Evolutionary conservation across 2,329 filamentous ascomycete genomes (phyloP).

Genomic region (Trichoderma oligosporum): DNA sequence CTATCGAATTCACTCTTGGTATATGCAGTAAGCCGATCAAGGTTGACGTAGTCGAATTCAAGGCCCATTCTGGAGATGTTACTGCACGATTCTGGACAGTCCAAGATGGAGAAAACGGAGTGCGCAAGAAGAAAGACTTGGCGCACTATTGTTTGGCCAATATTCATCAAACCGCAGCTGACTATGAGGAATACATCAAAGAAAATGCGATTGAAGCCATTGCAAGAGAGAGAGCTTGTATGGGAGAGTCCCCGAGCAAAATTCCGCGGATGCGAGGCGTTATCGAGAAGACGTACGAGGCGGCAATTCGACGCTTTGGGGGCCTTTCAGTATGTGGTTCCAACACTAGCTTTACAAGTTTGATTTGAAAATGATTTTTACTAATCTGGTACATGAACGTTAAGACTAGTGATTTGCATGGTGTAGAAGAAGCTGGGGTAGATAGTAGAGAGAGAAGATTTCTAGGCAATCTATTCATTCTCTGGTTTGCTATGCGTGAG

Average conservation of each 20-base stretch:
- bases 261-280: no score
- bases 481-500: constrained; percentile 49
- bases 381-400: no score
- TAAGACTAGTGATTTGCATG: no score
- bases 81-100: constrained; percentile 39
- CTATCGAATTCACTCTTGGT: constrained; percentile 40
- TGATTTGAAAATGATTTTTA: no score
- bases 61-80: constrained; percentile 36
- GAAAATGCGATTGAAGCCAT: constrained; percentile 29
- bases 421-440: neutral
- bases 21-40: constrained; percentile 36
- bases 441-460: constrained; percentile 33
- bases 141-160: constrained; percentile 40
- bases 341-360: no score
- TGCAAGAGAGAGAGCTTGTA: constrained; percentile 24
- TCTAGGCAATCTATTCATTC: constrained; percentile 39
- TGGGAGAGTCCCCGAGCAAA: no score
- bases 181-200: constrained; percentile 38
- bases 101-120: constrained; percentile 24
- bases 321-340: constrained; percentile 25
- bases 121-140: constrained; percentile 32
- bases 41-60: constrained; percentile 42
- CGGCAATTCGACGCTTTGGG: constrained; percentile 24
- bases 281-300: constrained; percentile 26
- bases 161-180: constrained; percentile 33